These are phyloP conservation scores for Nadsonia fulvescens DNA, from an alignment of 805 yeast genomes.

Conservation along the genomic window DNA sequence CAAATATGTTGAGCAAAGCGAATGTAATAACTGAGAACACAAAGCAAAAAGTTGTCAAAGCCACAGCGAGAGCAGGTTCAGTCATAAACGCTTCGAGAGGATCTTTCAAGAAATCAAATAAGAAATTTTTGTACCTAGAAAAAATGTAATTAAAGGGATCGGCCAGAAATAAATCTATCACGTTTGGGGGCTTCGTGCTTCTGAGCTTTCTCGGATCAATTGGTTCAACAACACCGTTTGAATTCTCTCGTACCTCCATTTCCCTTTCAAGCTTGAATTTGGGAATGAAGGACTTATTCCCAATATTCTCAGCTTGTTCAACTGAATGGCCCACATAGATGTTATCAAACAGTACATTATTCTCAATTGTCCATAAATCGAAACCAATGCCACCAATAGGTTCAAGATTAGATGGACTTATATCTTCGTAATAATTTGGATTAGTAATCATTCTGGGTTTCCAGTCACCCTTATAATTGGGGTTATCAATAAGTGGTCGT, in stretches of 20 bases:
- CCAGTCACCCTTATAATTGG: conserved; percentile 71
- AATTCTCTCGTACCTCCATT: too few species aligned
- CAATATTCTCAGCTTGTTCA: conserved; percentile 69
- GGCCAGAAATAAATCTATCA: conserved; percentile 14
- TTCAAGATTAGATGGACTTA: conserved; percentile 38
- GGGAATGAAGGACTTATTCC: conserved; percentile 49
- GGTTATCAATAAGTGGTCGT: conserved; percentile 52
- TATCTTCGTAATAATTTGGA: conserved; percentile 49
- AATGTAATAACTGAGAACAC: conserved; percentile 12
- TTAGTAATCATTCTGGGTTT: conserved; percentile 44
- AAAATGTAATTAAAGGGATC: conserved; percentile 17
- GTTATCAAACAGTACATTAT: conserved; percentile 59
- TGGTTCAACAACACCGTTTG: too few species aligned
- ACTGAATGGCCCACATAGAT: conserved; percentile 72
- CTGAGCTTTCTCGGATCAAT: too few species aligned
- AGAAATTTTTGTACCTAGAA: conserved; percentile 14
- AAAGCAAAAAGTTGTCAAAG: conserved; percentile 11
- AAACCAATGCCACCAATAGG: conserved; percentile 71
- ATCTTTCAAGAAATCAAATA: conserved; percentile 14
- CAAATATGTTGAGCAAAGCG: conserved; percentile 15
- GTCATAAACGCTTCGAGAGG: conserved; percentile 16
- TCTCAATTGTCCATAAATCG: conserved; percentile 79
- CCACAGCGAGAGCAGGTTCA: conserved; percentile 20
- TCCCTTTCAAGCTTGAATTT: conserved; percentile 20
- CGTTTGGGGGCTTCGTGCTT: too few species aligned